phyloP scores from a whole-genome alignment of 2,329 filamentous ascomycete genomes.

The Talaromyces pinophilus region DNA sequence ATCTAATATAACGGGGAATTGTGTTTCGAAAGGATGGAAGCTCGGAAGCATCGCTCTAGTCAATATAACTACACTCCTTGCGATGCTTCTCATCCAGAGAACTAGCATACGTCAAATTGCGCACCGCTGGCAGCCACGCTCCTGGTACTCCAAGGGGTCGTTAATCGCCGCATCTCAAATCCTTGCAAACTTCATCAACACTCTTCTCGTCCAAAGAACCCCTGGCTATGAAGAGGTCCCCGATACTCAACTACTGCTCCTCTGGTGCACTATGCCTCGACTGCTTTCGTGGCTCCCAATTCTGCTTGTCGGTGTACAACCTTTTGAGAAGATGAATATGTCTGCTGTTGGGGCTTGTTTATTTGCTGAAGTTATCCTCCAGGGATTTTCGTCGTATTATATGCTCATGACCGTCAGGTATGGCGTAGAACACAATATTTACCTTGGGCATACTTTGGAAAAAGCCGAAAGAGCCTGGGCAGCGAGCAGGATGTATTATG shows the following conservation, averaged over 20 bases:
- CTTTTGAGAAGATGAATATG: not conserved
- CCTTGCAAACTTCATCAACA: not conserved
- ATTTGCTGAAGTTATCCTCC: not conserved
- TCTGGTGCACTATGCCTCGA: not conserved
- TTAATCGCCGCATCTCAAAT: not conserved
- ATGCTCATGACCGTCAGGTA: not conserved
- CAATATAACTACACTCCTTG: not conserved
- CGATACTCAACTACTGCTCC: not conserved
- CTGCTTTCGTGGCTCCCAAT: not conserved
- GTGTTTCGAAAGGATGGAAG: not conserved
- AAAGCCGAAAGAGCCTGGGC: not conserved
- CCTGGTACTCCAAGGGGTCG: not conserved
- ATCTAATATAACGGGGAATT: not conserved
- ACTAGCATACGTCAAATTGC: not conserved
- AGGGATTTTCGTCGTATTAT: not conserved
- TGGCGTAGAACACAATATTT: not conserved
- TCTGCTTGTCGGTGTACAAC: not conserved
- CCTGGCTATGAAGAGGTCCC: not conserved
- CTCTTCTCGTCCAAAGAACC: not conserved
- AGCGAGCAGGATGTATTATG: not conserved
- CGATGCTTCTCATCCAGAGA: not conserved
- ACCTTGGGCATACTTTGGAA: not conserved
- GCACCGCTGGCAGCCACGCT: not conserved
- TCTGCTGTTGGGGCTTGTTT: conserved; percentile 1
- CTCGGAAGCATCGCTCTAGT: not conserved